Base-by-base conservation (phyloP, 345 rosid species). In the Citrus unshiu region DNA sequence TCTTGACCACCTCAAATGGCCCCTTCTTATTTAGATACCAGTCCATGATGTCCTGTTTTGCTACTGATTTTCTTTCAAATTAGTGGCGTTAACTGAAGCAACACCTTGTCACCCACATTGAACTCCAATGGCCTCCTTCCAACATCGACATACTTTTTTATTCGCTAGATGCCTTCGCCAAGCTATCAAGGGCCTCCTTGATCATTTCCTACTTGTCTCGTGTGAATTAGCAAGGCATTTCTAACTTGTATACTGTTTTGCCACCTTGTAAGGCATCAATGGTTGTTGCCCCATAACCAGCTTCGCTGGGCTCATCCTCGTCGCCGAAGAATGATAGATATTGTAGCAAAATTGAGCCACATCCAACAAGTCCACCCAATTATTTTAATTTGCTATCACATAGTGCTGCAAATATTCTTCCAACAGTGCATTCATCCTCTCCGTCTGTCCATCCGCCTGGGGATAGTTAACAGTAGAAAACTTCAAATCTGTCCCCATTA, bases 41-140 rank as follows among this genome's bases (percentile, higher is more conserved):
- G 0, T 0, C 25, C 9, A 0, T 1, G 1, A 57, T 57, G 61
- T 22, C 0, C 3, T 57, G 1, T 57, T 22, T 57, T 57, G 2
- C 25, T 57, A 21, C 4, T 57, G 3, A 57, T 57, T 22, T 7
- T 57, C 61, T 21, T 57, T 24, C 1, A 57, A 22, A 57, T 57
- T 0, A 1, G 0, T 21, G 1, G 9, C 4, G 3, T 57, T 1
- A 21, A 5, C 3, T 57, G 2, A 0, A 57, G 4, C 25, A 57
- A 57, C 24, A 57, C 3, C 24, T 21, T 22, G n/a, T 57, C 9
- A 19, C 61, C 3, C 9, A 57, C 3, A 7, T 21, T 57, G 25
- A 57, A 57, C 24, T 21, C 25, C 24, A 57, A 2, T 21, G 60
- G 9, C 1, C 24, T 21, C 24, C 25, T 6, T 7, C 6, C 0